A percentile compares a stretch with the other conserved stretches of the same genome.
phyloP scores from a whole-genome alignment of 176 grass and related monocot species.

The Carex scoparia region DNA sequence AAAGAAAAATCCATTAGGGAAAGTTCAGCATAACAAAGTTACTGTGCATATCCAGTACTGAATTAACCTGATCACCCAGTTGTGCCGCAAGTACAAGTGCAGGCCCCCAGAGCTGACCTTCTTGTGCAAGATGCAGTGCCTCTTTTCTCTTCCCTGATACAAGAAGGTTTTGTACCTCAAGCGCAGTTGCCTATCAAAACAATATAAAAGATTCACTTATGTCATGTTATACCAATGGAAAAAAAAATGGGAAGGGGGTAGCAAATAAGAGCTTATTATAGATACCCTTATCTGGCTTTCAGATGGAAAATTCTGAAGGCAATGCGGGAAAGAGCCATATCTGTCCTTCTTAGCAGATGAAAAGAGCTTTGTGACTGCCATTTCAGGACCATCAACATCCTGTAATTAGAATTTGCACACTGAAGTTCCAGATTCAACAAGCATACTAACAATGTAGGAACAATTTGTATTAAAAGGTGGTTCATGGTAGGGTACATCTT shows the following conservation, averaged over 20 bases:
- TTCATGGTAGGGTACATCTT: background rate
- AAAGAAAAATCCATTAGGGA: slow-evolving; percentile 20
- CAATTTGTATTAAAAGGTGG: background rate
- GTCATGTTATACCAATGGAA: slow-evolving; percentile 22
- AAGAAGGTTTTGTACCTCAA: slow-evolving; percentile 87
- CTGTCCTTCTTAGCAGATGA: slow-evolving; percentile 60
- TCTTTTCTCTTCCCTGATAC: slow-evolving; percentile 94
- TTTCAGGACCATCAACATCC: slow-evolving; percentile 82
- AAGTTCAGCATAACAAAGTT: background rate
- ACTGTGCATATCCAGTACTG: slow-evolving; percentile 2
- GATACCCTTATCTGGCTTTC: slow-evolving; percentile 84
- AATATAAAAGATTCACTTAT: slow-evolving; percentile 3
- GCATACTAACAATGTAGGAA: slow-evolving; percentile 3
- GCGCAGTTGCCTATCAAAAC: slow-evolving; percentile 63
- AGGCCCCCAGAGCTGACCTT: slow-evolving; percentile 96
- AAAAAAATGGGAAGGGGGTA: slow-evolving; percentile 4
- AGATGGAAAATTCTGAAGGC: slow-evolving; percentile 66
- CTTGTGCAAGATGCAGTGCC: slow-evolving; percentile 78
- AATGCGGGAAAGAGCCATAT: slow-evolving; percentile 44
- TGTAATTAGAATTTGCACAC: slow-evolving; percentile 32
- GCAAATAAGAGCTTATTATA: slow-evolving; percentile 19
- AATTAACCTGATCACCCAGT: slow-evolving; percentile 77
- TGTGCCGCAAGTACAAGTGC: slow-evolving; percentile 89
- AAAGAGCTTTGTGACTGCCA: slow-evolving; percentile 91
- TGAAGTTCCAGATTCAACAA: slow-evolving; percentile 16